Conservation (phyloP, 2,329 filamentous ascomycete species). For the Apiospora arundinis region DNA sequence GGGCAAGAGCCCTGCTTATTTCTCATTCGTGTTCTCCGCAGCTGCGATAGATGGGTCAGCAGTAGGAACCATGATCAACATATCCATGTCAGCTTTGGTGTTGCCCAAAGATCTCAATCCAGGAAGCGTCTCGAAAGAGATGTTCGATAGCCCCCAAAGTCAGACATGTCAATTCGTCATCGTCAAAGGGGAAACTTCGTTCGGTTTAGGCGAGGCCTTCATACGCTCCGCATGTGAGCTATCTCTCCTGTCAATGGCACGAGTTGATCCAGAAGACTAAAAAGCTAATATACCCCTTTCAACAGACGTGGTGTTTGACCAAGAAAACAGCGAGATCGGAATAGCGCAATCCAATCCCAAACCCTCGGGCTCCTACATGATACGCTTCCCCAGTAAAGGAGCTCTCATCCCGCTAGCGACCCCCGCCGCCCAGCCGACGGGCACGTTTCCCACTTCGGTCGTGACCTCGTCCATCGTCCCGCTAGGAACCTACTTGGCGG, state of each 20-base stretch:
- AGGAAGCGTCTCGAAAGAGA: background rate
- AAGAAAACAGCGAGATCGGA: slow-evolving; percentile 9
- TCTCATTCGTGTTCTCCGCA: background rate
- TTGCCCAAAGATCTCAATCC: background rate
- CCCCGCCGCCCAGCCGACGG: background rate
- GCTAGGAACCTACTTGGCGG: background rate
- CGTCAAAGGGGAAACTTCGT: background rate
- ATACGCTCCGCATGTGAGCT: slow-evolving; percentile 6
- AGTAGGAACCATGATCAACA: background rate
- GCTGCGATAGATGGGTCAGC: background rate
- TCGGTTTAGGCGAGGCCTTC: background rate
- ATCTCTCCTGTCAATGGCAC: too few species aligned
- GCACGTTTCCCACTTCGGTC: background rate
- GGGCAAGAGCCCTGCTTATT: background rate
- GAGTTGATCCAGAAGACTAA: too few species aligned
- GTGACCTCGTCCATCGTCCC: background rate
- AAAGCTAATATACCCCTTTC: background rate
- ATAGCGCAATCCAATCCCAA: background rate
- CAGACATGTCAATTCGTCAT: background rate
- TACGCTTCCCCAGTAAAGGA: slow-evolving; percentile 1
- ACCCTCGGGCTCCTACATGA: background rate
- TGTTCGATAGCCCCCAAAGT: background rate
- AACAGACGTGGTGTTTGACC: background rate
- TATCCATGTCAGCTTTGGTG: background rate
- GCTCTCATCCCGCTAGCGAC: slow-evolving; percentile 5